A percentile compares a stretch with the other conserved stretches of the same genome.
Evolutionary conservation across 257 asterid genomes (phyloP).

Genomic region (Jaltomata sinuosa): DNA sequence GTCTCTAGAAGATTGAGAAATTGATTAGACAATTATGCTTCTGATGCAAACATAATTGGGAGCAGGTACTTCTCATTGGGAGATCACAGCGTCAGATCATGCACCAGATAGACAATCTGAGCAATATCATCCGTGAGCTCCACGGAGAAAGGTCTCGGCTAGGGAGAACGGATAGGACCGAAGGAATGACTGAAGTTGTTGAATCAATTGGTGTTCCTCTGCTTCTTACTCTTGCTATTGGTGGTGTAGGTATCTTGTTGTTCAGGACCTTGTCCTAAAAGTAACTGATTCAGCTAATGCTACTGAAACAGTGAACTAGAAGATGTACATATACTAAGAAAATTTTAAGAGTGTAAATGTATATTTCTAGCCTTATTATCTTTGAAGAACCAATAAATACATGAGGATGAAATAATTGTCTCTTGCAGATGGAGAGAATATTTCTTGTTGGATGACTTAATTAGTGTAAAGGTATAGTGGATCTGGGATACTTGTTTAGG

Average conservation of each 20-base stretch:
- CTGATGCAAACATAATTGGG: slow-evolving; percentile 1
- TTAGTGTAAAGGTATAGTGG: neutral
- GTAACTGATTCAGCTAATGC: neutral
- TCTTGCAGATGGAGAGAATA: neutral
- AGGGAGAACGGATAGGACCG: slow-evolving; percentile 25
- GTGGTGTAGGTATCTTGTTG: slow-evolving; percentile 56
- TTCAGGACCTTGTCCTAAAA: slow-evolving; percentile 41
- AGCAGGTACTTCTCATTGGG: slow-evolving; percentile 58
- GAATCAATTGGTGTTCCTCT: slow-evolving; percentile 45
- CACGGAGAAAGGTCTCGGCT: slow-evolving; percentile 47
- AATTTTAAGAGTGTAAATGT: neutral
- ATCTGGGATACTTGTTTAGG: neutral
- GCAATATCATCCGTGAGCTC: slow-evolving; percentile 51
- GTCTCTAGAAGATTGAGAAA: neutral
- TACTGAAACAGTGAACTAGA: neutral
- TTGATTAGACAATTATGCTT: neutral
- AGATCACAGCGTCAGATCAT: slow-evolving; percentile 82
- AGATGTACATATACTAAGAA: neutral
- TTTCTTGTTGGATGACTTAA: neutral
- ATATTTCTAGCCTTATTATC: neutral
- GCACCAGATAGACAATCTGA: slow-evolving; percentile 82
- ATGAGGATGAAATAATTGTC: neutral
- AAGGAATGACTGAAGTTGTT: slow-evolving; percentile 13
- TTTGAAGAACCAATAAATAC: neutral
- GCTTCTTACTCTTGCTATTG: slow-evolving; percentile 58